Base-by-base conservation (phyloP, 2,329 filamentous ascomycete species). In the Scedosporium apiospermum region DNA sequence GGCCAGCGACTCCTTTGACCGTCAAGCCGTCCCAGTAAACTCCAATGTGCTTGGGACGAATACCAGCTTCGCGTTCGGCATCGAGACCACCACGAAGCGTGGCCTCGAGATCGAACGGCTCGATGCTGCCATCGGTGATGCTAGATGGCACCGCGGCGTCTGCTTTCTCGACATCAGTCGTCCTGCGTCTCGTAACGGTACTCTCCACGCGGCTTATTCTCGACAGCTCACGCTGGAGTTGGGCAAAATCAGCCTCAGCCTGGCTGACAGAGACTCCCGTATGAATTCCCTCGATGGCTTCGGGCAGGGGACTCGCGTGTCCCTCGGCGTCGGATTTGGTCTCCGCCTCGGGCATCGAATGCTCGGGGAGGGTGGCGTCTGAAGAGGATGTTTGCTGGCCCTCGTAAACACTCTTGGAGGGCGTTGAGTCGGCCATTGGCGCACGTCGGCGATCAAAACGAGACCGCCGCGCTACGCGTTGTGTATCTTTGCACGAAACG, bases 1-100 rank as follows among this genome's bases (percentile, higher is more conserved):
- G 81, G 38, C 90, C 89, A 26, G 89, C 88, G 65, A 88, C 83
- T 14, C 91, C 91, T 71, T 84, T 86, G 46, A 95, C 90, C 0
- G 88, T 90, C 58, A 96, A 76, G 18, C 82, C 80, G 62, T 95
- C 85, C 90, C 90, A 96, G 65, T 89, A 83, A 0, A 91, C 89
- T 34, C 90, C 89, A 64, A 92, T 88, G 68, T 88, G 86, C 77
- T 96, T 96, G 4, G 86, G 81, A 64, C 86, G 87, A 73, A 96
- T 96, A 1, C 91, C 91, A 5, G 89, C 89, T 65, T 88, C 85
- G 65, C 83, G 81, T 69, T 91, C 89, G 7, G 90, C 88, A 57
- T 82, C 83, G 63, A 88, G 81, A 62, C 86, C 86, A 2, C 90
- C 90, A 55, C 89, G 84, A 64, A 96, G 77, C 3, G 88, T 86